These are phyloP conservation scores for Blastobotrys illinoisensis DNA, from an alignment of 1,139 yeast species.

Conservation along the genomic window DNA sequence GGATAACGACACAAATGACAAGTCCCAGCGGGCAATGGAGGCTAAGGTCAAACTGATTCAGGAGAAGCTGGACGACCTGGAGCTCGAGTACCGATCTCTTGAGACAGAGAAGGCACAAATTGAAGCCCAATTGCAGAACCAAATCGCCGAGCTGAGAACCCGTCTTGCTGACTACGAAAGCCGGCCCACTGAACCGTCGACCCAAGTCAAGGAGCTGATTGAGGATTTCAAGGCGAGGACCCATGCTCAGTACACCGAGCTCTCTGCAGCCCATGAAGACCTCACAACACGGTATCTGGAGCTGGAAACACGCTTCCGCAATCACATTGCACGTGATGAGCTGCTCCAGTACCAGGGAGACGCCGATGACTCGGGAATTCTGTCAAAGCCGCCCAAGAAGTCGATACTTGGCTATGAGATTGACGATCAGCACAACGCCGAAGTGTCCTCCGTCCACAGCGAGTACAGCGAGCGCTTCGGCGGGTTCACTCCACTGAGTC, in stretches of 20 bases:
- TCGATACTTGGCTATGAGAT: conserved; percentile 9
- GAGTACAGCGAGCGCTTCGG: neutral
- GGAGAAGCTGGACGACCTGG: conserved; percentile 8
- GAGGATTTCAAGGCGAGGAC: conserved; percentile 17
- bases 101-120: conserved; percentile 14
- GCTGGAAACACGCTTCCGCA: conserved; percentile 18
- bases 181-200: conserved; percentile 11
- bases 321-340: conserved; percentile 11
- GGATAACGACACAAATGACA: neutral
- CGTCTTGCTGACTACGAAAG: conserved; percentile 15
- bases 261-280: conserved; percentile 23
- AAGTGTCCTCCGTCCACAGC: neutral
- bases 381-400: conserved; percentile 5
- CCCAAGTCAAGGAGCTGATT: conserved; percentile 15
- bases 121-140: conserved; percentile 12
- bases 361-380: neutral
- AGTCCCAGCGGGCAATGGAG: neutral
- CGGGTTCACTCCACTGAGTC: neutral
- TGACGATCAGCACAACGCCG: neutral
- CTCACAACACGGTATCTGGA: conserved; percentile 19
- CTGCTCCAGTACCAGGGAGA: conserved; percentile 1
- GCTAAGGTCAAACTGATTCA: conserved; percentile 2
- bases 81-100: conserved; percentile 12
- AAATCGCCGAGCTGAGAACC: conserved; percentile 17
- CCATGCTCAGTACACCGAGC: conserved; percentile 20